phyloP scores from a whole-genome alignment of 306 rosid species.

The Cucumis hystrix region DNA sequence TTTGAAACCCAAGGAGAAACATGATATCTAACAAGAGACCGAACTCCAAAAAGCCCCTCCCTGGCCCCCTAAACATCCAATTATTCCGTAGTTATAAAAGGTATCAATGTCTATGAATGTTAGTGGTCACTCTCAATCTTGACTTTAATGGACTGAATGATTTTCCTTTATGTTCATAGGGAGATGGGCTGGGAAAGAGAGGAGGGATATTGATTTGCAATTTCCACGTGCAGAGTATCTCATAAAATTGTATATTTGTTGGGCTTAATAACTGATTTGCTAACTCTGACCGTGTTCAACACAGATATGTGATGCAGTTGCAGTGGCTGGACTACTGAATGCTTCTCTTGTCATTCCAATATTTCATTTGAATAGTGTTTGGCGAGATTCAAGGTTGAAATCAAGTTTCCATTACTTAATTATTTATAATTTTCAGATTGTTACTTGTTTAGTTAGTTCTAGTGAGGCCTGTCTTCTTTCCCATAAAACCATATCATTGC shows the following conservation, averaged over 20 bases:
- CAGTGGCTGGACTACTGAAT: slow-evolving; percentile 92
- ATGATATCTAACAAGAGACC: no score
- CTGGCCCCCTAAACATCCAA: no score
- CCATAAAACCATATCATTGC: background rate
- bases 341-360: slow-evolving; percentile 90
- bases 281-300: slow-evolving; percentile 11
- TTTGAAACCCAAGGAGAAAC: no score
- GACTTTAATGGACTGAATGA: background rate
- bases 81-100: no score
- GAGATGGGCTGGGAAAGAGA: background rate
- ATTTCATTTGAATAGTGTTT: slow-evolving; percentile 91
- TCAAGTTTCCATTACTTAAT: background rate
- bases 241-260: background rate
- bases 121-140: background rate
- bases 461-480: background rate
- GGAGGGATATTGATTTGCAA: background rate
- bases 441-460: background rate
- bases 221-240: background rate
- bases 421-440: background rate
- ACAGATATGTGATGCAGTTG: slow-evolving; percentile 97
- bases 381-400: slow-evolving; percentile 86
- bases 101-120: background rate
- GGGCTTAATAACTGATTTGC: background rate
- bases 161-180: background rate
- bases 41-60: no score